A percentile compares a stretch with the other conserved stretches of the same genome.
Evolutionary conservation across 1,284 basidiomycete species (phyloP).

Genomic region (Abortiporus biennis): DNA sequence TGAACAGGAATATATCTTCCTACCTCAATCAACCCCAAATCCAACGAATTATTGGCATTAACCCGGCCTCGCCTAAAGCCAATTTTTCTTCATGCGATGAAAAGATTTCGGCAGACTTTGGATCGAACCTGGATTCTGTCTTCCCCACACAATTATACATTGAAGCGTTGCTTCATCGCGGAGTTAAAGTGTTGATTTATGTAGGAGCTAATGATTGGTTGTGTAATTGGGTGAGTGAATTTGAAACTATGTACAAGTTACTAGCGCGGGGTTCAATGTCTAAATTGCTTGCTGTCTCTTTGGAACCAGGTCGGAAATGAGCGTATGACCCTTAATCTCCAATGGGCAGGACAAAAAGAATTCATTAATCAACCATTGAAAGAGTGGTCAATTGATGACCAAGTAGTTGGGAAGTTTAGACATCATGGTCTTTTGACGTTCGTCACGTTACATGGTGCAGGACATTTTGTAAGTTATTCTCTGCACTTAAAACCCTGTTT

Average conservation of each 20-base stretch:
- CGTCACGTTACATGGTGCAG: constrained; percentile 51
- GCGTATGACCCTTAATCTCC: constrained; percentile 51
- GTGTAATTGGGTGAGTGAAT: constrained; percentile 56
- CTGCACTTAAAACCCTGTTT: background rate
- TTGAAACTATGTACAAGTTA: too few relatives aligned
- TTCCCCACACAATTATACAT: constrained; percentile 51
- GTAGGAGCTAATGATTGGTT: constrained; percentile 70
- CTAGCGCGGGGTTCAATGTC: too few relatives aligned
- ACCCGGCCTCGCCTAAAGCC: constrained; percentile 30
- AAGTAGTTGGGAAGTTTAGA: constrained; percentile 49
- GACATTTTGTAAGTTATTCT: constrained; percentile 49
- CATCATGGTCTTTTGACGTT: constrained; percentile 55
- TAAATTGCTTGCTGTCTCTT: too few relatives aligned
- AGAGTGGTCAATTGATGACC: constrained; percentile 51
- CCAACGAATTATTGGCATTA: constrained; percentile 55
- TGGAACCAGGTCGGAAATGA: constrained; percentile 54
- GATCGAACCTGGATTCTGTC: constrained; percentile 30
- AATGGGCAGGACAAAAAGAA: constrained; percentile 53
- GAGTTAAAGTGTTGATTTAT: constrained; percentile 68
- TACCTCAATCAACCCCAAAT: constrained; percentile 55
- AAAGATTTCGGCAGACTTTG: constrained; percentile 38
- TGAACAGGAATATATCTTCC: constrained; percentile 35
- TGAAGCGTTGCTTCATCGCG: constrained; percentile 67
- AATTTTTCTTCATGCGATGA: constrained; percentile 45
- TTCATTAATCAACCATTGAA: constrained; percentile 40